Conservation (phyloP, 1,139 yeast genomes). For the Nakaseomyces nivariensis region DNA sequence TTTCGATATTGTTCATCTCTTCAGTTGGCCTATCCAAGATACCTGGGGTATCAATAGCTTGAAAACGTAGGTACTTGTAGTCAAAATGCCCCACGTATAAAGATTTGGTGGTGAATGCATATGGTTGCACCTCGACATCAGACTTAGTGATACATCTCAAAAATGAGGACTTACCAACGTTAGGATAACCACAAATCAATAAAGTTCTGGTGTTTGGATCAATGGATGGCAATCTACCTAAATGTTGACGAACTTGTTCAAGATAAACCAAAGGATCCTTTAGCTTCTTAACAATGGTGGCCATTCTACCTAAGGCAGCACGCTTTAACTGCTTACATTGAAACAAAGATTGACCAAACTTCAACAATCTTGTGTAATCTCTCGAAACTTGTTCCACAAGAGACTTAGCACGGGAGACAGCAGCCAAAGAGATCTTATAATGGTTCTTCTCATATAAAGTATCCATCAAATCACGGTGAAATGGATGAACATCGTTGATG, state of each 20-base stretch:
- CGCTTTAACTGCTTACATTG: conserved; percentile 97
- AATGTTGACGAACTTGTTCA: conserved; percentile 98
- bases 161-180: conserved; percentile 96
- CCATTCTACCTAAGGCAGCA: conserved; percentile 99
- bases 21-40: conserved; percentile 97
- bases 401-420: conserved; percentile 86
- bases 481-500: conserved; percentile 95
- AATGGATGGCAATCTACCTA: conserved; percentile 95
- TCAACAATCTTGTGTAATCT: conserved; percentile 85
- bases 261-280: conserved; percentile 88
- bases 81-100: conserved; percentile 95
- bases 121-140: conserved; percentile 97
- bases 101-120: conserved; percentile 95
- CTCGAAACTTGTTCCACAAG: conserved; percentile 92
- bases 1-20: conserved; percentile 98
- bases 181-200: conserved; percentile 96
- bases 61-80: conserved; percentile 92
- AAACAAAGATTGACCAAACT: conserved; percentile 93
- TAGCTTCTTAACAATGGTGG: conserved; percentile 87
- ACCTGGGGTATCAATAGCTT: conserved; percentile 99
- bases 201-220: conserved; percentile 98
- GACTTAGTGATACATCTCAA: conserved; percentile 90
- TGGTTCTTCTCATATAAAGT: conserved; percentile 96
- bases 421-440: conserved; percentile 94
- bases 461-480: conserved; percentile 96